Base-by-base conservation (phyloP, 2,329 filamentous ascomycete genomes). In the Tolypocladium album region DNA sequence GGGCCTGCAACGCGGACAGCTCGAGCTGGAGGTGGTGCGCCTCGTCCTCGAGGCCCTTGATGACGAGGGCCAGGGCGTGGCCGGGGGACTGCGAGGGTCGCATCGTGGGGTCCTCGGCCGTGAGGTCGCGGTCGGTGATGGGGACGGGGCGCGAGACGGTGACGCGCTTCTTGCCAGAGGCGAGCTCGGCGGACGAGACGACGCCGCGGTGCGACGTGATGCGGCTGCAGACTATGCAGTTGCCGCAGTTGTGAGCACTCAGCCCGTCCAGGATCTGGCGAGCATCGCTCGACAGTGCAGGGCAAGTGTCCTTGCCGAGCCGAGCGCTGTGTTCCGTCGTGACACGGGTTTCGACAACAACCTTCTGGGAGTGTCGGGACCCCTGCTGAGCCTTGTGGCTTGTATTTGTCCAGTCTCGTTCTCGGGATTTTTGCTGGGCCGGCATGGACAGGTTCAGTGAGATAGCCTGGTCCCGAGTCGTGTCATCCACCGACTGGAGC, bases 1-100 rank as follows among this genome's bases (percentile, higher is more conserved):
- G 74, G 3, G 78, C 78, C 66, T 88, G 83, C 61, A 84, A 81
- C 40, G 79, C 73, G 0, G 81, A 77, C n/a, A 92, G 81, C 67
- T 88, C 81, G 65, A 88, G 79, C 72, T 89, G 88, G 58, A 95
- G 75, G 70, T 95, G 89, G 15, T 82, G 80, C 53, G 92, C 82
- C 71, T 96, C 92, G 69, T 95, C 90, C 65, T 90, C 81, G 4
- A 95, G 77, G 9, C 86, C 82, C 74, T 95, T 94, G 71, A 96
- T 87, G 27, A 96, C 89, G n/a, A 87, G 84, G 9, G 89, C 88
- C 31, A 96, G 82, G 12, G 91, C 90, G 52, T 87, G 75, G 5
- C 82, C 85, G 0, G 90, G 90, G 1, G 84, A 76, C 68, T 90
- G 87, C 1, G 87, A 80, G 7, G 88, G 86, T 6, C 88, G 86